Conservation (phyloP, 345 rosid genomes). For the Noccaea bulbosa region DNA sequence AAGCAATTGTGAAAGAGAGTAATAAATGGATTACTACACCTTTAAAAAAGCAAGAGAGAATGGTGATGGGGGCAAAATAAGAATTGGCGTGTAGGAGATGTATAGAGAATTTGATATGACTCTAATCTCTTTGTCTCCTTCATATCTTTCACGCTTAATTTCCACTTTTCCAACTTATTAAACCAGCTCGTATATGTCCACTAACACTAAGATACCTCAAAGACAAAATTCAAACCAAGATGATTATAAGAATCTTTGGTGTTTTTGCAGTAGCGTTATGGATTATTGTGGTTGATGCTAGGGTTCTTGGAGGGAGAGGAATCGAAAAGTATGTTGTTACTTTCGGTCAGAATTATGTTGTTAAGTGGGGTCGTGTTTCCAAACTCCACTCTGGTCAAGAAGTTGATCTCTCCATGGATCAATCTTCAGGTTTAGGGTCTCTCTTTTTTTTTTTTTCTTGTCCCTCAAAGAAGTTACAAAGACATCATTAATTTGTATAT, state of each 20-base stretch:
- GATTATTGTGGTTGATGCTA: conserved; percentile 31
- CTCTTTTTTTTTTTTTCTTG: neutral
- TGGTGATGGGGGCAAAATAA: conserved; percentile 30
- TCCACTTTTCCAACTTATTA: conserved; percentile 30
- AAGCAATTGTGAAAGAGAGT: conserved; percentile 2
- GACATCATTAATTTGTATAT: conserved; percentile 17
- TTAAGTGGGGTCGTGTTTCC: conserved; percentile 45
- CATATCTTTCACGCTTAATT: conserved; percentile 39
- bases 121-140: conserved; percentile 41
- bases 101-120: conserved; percentile 39
- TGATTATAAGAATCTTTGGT: conserved; percentile 20
- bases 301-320: conserved; percentile 3
- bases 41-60: neutral
- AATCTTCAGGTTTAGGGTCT: conserved; percentile 35
- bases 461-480: too few relatives aligned
- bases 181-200: conserved; percentile 23
- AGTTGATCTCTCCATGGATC: conserved; percentile 44
- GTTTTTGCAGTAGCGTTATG: conserved; percentile 30
- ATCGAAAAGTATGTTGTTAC: conserved; percentile 26
- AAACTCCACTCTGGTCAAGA: conserved; percentile 36
- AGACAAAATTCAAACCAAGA: neutral
- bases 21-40: neutral
- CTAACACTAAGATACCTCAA: conserved; percentile 12
- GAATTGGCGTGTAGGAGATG: conserved; percentile 39
- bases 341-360: conserved; percentile 35